A percentile compares a stretch with the other conserved stretches of the same genome.
Conservation (phyloP, 2,329 filamentous ascomycete species). For the Ramularia endophylla region DNA sequence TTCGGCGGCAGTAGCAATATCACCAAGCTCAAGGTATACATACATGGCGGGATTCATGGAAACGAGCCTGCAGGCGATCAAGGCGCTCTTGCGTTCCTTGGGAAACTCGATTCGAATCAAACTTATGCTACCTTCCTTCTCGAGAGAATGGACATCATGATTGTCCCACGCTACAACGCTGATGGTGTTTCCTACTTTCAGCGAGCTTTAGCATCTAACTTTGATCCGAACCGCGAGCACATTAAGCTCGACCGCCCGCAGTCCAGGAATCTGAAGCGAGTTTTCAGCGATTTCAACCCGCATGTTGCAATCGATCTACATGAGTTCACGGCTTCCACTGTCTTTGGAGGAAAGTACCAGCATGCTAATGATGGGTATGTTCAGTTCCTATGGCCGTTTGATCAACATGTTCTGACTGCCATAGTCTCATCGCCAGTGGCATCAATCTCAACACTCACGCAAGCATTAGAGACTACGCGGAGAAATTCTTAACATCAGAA, state of each 20-base stretch:
- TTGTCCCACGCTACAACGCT: conserved; percentile 15
- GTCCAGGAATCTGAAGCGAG: conserved; percentile 27
- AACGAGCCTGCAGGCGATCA: conserved; percentile 36
- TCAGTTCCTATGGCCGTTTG: no score
- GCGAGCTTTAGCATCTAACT: conserved; percentile 19
- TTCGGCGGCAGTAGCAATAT: conserved; percentile 1
- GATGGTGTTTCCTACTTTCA: conserved; percentile 22
- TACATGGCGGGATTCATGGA: conserved; percentile 34
- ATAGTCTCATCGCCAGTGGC: conserved; percentile 22
- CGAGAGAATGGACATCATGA: conserved; percentile 28
- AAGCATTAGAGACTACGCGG: conserved; percentile 28
- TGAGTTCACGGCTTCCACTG: conserved; percentile 29
- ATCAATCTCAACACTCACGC: conserved; percentile 21
- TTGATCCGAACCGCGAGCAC: conserved; percentile 17
- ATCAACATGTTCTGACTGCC: no score
- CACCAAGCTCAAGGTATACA: conserved; percentile 32
- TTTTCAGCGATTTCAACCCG: conserved; percentile 27
- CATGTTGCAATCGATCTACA: conserved; percentile 33
- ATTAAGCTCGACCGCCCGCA: conserved; percentile 29
- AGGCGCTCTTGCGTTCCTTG: conserved; percentile 31
- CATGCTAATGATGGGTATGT: conserved; percentile 30
- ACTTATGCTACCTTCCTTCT: conserved; percentile 30
- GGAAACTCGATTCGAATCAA: conserved; percentile 30
- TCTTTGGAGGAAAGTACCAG: conserved; percentile 24
- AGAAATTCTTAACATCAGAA: conserved; percentile 27